Evolutionary conservation across 352 stramenopile species (phyloP), one percentile per base, ranked within the genome.

Genomic region (Globisporangium uncinulatum): DNA sequence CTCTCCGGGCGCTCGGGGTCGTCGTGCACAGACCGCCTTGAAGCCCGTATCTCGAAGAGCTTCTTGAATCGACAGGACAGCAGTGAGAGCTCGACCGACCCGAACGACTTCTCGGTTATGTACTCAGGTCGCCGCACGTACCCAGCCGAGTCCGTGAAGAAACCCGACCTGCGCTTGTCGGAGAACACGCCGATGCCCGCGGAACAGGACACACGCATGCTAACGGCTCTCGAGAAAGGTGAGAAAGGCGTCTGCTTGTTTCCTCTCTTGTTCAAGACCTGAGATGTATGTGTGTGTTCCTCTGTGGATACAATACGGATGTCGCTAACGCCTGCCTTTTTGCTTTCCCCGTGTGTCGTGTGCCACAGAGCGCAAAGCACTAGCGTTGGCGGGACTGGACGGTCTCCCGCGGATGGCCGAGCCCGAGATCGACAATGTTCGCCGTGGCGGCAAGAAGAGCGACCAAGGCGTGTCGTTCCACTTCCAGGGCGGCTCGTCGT

Each of bases 71-170:
- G 63, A 15, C 67, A 70, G 36, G 63, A 74, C n/a, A 71, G 71
- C 62, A 59, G 61, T 24, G 60, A 53, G 7, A 55, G 42, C 5
- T 56, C 61, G 1, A 36, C 70, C 19, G 61, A 81, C 31, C 54
- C 46, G 19, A 70, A 78, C 21, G 67, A 86, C 24, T 62, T 71
- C 34, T 80, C 74, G 11, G 53, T 64, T 24, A 34, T 89, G 61
- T 89, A 87, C 57, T 79, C 75, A 5, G 79, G 73, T 15, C 69
- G 80, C 29, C 77, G 74, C 36, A 90, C 80, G 61, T 90, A 88
- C 54, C 80, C 80, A 10, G 72, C 77, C 8, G 77, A 87, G 50
- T 79, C 75, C 10, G 32, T 74, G 37, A 82, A 73, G 56, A 80
- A 75, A 45, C 62, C 51, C 13, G 79, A 83, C 44, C 52, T 60